A percentile compares a stretch with the other conserved stretches of the same genome.
phyloP scores from a whole-genome alignment of 2,329 filamentous ascomycete species.

The Hypoxylon sp. region DNA sequence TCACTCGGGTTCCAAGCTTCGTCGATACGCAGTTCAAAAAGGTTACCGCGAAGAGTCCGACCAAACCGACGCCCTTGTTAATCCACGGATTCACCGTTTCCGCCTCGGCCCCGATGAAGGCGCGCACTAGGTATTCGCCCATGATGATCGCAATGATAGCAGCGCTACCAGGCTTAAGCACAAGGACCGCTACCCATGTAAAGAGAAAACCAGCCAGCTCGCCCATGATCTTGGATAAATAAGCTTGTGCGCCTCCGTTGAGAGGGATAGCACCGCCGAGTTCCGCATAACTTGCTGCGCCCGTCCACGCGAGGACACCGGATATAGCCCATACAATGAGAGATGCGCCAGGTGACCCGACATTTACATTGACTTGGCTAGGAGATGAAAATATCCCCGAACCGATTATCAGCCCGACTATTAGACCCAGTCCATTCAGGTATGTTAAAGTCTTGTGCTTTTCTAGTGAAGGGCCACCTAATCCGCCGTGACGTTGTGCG shows the following conservation, averaged over 20 bases:
- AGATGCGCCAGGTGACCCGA: slow-evolving; percentile 90
- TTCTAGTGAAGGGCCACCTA: slow-evolving; percentile 86
- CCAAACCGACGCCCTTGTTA: slow-evolving; percentile 87
- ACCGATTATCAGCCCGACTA: slow-evolving; percentile 94
- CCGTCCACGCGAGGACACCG: slow-evolving; percentile 95
- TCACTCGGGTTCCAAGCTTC: slow-evolving; percentile 85
- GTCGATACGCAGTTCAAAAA: slow-evolving; percentile 93
- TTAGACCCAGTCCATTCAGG: slow-evolving; percentile 90
- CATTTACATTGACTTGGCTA: slow-evolving; percentile 91
- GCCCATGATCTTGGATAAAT: slow-evolving; percentile 95
- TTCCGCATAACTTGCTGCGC: slow-evolving; percentile 94
- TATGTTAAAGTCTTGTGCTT: slow-evolving; percentile 97
- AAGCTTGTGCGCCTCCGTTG: slow-evolving; percentile 94
- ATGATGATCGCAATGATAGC: slow-evolving; percentile 98
- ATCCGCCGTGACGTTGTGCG: slow-evolving; percentile 63
- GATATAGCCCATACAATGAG: slow-evolving; percentile 93
- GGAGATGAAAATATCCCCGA: slow-evolving; percentile 97
- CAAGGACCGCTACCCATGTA: slow-evolving; percentile 94
- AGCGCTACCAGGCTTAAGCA: slow-evolving; percentile 92
- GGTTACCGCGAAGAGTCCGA: slow-evolving; percentile 82
- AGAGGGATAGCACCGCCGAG: slow-evolving; percentile 94
- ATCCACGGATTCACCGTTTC: slow-evolving; percentile 87
- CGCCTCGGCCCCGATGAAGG: slow-evolving; percentile 87
- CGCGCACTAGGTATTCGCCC: slow-evolving; percentile 95
- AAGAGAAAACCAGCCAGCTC: slow-evolving; percentile 95